Conservation (phyloP, 352 stramenopile species). For the Phytophthora sp. region DNA sequence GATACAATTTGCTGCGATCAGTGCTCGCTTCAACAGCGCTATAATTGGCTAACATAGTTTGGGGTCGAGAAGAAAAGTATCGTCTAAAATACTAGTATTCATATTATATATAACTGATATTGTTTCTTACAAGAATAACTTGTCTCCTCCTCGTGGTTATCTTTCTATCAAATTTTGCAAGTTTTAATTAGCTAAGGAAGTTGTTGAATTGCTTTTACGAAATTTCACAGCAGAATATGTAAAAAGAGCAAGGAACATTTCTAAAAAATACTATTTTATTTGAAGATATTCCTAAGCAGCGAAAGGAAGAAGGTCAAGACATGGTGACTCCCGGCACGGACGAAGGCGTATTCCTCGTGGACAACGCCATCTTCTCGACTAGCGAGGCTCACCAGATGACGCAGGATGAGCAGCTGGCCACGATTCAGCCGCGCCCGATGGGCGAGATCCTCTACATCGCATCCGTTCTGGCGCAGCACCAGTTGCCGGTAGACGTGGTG, state of each 20-base stretch:
- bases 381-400: conserved; percentile 25
- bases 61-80: neutral
- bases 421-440: conserved; percentile 29
- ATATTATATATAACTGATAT: too few relatives aligned
- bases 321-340: conserved; percentile 26
- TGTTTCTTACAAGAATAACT: too few relatives aligned
- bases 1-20: too few relatives aligned
- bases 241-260: too few relatives aligned
- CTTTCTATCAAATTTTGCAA: too few relatives aligned
- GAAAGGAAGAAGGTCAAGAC: conserved; percentile 4
- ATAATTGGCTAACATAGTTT: conserved; percentile 18
- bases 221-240: too few relatives aligned
- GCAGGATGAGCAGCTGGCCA: conserved; percentile 25
- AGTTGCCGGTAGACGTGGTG: conserved; percentile 48
- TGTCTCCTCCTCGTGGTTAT: too few relatives aligned
- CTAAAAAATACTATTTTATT: too few relatives aligned
- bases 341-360: conserved; percentile 45
- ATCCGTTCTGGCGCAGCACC: conserved; percentile 41
- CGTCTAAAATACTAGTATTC: too few relatives aligned
- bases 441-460: conserved; percentile 53
- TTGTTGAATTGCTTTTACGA: too few relatives aligned
- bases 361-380: conserved; percentile 35
- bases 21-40: conserved; percentile 11
- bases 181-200: too few relatives aligned
- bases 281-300: too few relatives aligned